These are phyloP conservation scores for Tylopilus sp. DNA, from an alignment of 1,284 basidiomycete genomes.

Conservation along the genomic window DNA sequence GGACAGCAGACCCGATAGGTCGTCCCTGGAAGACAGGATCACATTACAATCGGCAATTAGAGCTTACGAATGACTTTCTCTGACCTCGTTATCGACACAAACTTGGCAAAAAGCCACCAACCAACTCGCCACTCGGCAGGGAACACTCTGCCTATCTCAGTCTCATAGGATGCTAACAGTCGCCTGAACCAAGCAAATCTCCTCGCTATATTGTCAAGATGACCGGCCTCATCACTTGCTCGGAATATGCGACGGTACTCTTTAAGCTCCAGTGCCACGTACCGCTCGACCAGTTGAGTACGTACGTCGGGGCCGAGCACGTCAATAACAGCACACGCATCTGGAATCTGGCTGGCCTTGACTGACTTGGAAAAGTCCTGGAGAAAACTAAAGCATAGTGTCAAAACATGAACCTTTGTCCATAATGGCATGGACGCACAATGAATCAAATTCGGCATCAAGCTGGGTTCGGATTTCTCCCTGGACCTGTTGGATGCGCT, in stretches of 20 bases:
- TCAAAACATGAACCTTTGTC: constrained; percentile 11
- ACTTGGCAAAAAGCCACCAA: constrained; percentile 84
- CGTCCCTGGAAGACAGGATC: constrained; percentile 63
- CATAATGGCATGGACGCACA: constrained; percentile 64
- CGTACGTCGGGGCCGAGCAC: constrained; percentile 88
- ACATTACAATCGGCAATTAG: constrained; percentile 2
- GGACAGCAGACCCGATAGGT: constrained; percentile 72
- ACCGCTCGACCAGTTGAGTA: constrained; percentile 87
- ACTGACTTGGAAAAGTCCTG: constrained; percentile 80
- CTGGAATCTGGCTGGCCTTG: constrained; percentile 72
- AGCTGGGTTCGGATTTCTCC: constrained; percentile 81
- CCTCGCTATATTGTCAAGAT: constrained; percentile 94
- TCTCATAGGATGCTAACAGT: constrained; percentile 90
- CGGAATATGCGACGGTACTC: constrained; percentile 98
- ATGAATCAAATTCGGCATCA: constrained; percentile 90
- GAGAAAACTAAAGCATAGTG: constrained; percentile 66
- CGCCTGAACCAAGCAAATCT: constrained; percentile 97
- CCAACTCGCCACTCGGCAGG: constrained; percentile 87
- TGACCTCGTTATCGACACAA: constrained; percentile 89
- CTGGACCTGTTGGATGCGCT: constrained; percentile 83
- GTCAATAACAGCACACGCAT: constrained; percentile 89
- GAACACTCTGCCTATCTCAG: constrained; percentile 87
- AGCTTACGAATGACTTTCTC: constrained; percentile 24
- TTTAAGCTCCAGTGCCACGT: constrained; percentile 90
- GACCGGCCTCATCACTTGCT: constrained; percentile 92